A percentile compares a stretch with the other conserved stretches of the same genome.
Evolutionary conservation across 2,329 filamentous ascomycete genomes (phyloP).

Genomic region (Biscogniauxia mediterranea): DNA sequence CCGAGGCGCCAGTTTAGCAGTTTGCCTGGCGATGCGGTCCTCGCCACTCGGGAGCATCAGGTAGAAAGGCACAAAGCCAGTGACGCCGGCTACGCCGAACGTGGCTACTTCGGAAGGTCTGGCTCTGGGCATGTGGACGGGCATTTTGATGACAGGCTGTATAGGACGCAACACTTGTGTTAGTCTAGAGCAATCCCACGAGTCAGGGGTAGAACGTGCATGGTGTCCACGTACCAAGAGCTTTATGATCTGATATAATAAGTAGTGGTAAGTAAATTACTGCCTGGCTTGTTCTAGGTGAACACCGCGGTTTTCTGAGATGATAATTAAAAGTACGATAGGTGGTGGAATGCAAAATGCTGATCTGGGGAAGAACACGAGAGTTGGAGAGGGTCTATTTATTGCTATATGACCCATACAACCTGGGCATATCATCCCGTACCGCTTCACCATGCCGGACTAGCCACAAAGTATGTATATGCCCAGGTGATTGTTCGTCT

Average conservation of each 20-base stretch:
- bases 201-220: background rate
- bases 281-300: background rate
- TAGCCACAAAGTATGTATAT: background rate
- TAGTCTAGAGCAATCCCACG: background rate
- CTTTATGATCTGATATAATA: background rate
- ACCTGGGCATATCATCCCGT: no score
- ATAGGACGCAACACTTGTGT: background rate
- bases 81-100: constrained; percentile 54
- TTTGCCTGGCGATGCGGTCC: constrained; percentile 53
- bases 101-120: constrained; percentile 48
- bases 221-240: background rate
- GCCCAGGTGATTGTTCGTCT: background rate
- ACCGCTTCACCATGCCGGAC: background rate
- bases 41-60: constrained; percentile 56
- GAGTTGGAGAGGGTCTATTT: no score
- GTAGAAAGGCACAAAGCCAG: constrained; percentile 55
- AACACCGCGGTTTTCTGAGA: background rate
- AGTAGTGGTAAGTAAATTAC: background rate
- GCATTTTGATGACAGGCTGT: constrained; percentile 40
- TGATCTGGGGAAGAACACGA: background rate
- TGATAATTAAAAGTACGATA: background rate
- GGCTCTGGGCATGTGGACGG: constrained; percentile 50
- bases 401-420: no score
- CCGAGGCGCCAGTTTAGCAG: constrained; percentile 56
- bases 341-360: background rate